These are phyloP conservation scores for Penicillium hesseltinei DNA, from an alignment of 2,329 filamentous ascomycete species.

Conservation along the genomic window DNA sequence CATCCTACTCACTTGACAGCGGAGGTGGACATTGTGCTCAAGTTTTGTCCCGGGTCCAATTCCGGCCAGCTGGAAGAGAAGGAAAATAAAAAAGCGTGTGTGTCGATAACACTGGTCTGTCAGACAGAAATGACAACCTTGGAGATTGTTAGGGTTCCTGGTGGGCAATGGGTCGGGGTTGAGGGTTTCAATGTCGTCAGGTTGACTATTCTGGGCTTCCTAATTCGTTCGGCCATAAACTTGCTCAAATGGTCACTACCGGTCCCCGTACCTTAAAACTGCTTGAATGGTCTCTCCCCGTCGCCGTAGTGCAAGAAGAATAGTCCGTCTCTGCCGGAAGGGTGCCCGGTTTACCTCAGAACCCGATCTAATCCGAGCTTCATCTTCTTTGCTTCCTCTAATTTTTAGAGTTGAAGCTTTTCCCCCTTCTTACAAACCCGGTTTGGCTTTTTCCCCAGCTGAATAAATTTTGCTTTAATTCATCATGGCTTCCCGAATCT, in stretches of 20 bases:
- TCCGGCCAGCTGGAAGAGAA: slow-evolving; percentile 2
- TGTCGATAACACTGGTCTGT: background rate
- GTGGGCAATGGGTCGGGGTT: slow-evolving; percentile 1
- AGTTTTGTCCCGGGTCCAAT: slow-evolving; percentile 5
- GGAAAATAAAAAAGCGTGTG: background rate
- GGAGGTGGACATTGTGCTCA: slow-evolving; percentile 33
- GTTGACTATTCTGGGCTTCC: slow-evolving; percentile 27
- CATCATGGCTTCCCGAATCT: slow-evolving; percentile 42
- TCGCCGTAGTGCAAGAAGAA: slow-evolving; percentile 17
- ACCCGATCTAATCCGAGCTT: slow-evolving; percentile 14
- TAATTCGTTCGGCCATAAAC: slow-evolving; percentile 21
- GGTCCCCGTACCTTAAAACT: slow-evolving; percentile 22
- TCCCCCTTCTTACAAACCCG: background rate
- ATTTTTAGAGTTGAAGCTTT: slow-evolving; percentile 4
- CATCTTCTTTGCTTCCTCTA: background rate
- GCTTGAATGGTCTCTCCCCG: slow-evolving; percentile 20
- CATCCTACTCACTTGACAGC: slow-evolving; percentile 38
- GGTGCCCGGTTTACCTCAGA: slow-evolving; percentile 6
- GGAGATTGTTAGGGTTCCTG: slow-evolving; percentile 10
- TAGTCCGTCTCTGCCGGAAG: slow-evolving; percentile 9
- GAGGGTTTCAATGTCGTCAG: slow-evolving; percentile 11
- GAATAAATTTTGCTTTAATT: background rate
- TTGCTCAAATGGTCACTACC: slow-evolving; percentile 24
- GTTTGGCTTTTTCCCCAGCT: slow-evolving; percentile 1
- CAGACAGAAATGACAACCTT: background rate